Conservation (phyloP, 2,329 filamentous ascomycete genomes). For the Exophiala calicioides region DNA sequence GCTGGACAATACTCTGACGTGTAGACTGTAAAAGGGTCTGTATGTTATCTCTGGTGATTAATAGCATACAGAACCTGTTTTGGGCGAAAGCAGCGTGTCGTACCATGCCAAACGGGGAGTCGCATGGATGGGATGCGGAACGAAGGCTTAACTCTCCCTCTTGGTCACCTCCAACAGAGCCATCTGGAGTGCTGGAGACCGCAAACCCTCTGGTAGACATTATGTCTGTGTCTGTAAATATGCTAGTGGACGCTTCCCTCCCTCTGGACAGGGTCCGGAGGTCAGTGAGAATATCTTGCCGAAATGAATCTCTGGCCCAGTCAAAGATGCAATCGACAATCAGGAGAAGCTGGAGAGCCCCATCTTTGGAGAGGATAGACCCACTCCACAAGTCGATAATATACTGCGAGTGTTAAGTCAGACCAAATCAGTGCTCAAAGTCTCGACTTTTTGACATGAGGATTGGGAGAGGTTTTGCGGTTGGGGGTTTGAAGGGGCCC, state of each 20-base stretch:
- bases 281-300: not conserved
- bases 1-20: not conserved
- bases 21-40: not conserved
- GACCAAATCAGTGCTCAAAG: not conserved
- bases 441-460: too few species aligned
- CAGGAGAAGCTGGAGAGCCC: not conserved
- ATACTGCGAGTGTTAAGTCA: not conserved
- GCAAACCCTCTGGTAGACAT: not conserved
- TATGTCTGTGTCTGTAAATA: not conserved
- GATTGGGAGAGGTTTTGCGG: not conserved
- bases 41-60: not conserved
- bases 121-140: not conserved
- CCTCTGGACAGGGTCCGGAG: not conserved
- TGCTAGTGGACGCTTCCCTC: not conserved
- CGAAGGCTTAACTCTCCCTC: not conserved
- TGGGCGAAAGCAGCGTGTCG: not conserved
- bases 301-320: not conserved
- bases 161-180: not conserved
- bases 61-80: not conserved
- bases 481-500: not conserved
- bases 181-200: not conserved
- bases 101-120: not conserved
- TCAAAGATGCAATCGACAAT: not conserved
- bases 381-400: not conserved
- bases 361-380: not conserved